Evolutionary conservation across 2,329 filamentous ascomycete genomes (phyloP).

Genomic region (Coniella vitis): DNA sequence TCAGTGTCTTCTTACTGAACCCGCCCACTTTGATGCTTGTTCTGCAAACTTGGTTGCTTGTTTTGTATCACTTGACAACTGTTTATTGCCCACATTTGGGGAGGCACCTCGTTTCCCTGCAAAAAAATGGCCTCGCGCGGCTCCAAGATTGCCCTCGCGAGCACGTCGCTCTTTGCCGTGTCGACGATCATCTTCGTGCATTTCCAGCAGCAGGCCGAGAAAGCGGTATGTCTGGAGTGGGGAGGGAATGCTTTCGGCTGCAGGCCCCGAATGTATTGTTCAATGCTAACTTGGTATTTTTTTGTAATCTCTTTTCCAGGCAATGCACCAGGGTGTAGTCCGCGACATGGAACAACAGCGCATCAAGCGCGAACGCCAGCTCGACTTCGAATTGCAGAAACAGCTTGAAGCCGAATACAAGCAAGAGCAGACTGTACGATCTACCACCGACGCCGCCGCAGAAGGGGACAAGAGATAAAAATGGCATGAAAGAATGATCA

Average conservation of each 20-base stretch:
- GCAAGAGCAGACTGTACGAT: constrained; percentile 74
- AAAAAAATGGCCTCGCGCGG: constrained; percentile 78
- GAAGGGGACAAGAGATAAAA: constrained; percentile 1
- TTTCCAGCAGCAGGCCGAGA: constrained; percentile 77
- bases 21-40: no score
- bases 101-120: no score
- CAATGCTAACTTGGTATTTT: no score
- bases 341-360: constrained; percentile 93
- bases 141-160: constrained; percentile 77
- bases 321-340: constrained; percentile 92
- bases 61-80: no score
- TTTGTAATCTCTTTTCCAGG: constrained; percentile 41
- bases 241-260: no score
- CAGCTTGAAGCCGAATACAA: constrained; percentile 82
- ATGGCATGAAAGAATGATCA: no score
- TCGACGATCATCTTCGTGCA: constrained; percentile 81
- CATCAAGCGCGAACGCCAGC: constrained; percentile 80
- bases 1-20: no score
- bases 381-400: constrained; percentile 90
- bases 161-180: constrained; percentile 68
- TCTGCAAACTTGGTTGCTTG: no score
- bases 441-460: constrained; percentile 23
- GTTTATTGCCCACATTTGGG: no score
- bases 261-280: no score
- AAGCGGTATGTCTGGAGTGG: no score